phyloP scores from a whole-genome alignment of 2,329 filamentous ascomycete species.

The Neonectria neomacrospora region DNA sequence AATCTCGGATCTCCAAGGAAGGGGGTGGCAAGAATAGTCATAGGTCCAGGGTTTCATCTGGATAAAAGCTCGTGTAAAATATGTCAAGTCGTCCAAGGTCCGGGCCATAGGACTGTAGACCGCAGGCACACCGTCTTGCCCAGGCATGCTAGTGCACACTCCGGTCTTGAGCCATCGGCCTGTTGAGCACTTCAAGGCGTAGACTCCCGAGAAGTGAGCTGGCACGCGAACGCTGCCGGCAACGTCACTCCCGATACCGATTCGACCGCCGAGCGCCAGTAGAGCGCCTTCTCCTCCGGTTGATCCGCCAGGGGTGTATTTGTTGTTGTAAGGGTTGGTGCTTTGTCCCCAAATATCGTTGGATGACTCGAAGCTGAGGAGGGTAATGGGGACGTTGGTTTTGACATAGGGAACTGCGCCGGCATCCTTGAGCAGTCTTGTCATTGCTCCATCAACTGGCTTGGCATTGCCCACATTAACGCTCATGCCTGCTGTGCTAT shows the following conservation, averaged over 20 bases:
- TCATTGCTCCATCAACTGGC: slow-evolving; percentile 75
- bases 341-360: slow-evolving; percentile 83
- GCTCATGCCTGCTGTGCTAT: slow-evolving; percentile 84
- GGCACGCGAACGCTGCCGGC: slow-evolving; percentile 88
- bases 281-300: slow-evolving; percentile 88
- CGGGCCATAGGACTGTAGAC: slow-evolving; percentile 94
- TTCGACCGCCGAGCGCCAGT: slow-evolving; percentile 83
- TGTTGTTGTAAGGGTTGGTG: slow-evolving; percentile 84
- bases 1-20: slow-evolving; percentile 77
- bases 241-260: slow-evolving; percentile 91
- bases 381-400: slow-evolving; percentile 87
- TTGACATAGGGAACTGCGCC: slow-evolving; percentile 93
- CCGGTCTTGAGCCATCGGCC: slow-evolving; percentile 91
- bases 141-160: slow-evolving; percentile 87
- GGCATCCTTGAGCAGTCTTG: slow-evolving; percentile 83
- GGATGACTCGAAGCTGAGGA: slow-evolving; percentile 86
- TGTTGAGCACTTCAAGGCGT: slow-evolving; percentile 86
- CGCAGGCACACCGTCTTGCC: slow-evolving; percentile 88
- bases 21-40: slow-evolving; percentile 84
- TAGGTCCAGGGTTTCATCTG: slow-evolving; percentile 89
- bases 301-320: slow-evolving; percentile 88
- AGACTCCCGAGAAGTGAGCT: slow-evolving; percentile 90
- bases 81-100: slow-evolving; percentile 82
- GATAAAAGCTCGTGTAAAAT: slow-evolving; percentile 84
- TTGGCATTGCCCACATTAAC: slow-evolving; percentile 75